phyloP scores from a whole-genome alignment of 805 yeast genomes.

The Kodamaea laetipori region DNA sequence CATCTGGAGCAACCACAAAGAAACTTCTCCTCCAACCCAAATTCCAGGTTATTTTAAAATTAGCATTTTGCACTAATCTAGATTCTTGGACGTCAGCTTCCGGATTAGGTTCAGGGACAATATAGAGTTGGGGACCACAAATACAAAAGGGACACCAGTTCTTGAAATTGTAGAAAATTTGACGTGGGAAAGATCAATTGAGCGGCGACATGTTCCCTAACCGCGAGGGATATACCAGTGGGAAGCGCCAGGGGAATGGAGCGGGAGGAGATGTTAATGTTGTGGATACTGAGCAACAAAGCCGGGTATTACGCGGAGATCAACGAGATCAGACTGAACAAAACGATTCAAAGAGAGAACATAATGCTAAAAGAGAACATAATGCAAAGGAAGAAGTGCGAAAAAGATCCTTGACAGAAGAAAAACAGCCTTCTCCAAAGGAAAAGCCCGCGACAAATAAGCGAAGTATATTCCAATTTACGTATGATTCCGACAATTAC shows the following conservation, averaged over 20 bases:
- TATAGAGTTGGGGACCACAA: neutral
- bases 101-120: slow-evolving; percentile 1
- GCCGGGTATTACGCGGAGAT: neutral
- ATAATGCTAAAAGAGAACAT: neutral
- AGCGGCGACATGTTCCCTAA: slow-evolving; percentile 1
- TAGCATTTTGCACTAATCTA: slow-evolving; percentile 4
- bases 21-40: neutral
- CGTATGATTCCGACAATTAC: slow-evolving; percentile 27
- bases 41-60: slow-evolving; percentile 4
- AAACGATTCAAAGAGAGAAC: too few relatives aligned
- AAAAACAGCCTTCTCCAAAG: too few relatives aligned
- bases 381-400: neutral
- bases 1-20: too few relatives aligned
- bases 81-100: slow-evolving; percentile 2
- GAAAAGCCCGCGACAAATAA: too few relatives aligned
- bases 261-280: too few relatives aligned
- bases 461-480: slow-evolving; percentile 24
- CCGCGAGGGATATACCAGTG: neutral
- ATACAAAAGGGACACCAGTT: slow-evolving; percentile 7
- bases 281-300: too few relatives aligned
- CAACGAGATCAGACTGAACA: neutral
- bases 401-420: neutral
- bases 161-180: neutral
- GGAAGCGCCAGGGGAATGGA: too few relatives aligned
- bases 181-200: slow-evolving; percentile 1